Evolutionary conservation across 169 alveolate genomes (phyloP).

Genomic region (Eimeria tenella): DNA sequence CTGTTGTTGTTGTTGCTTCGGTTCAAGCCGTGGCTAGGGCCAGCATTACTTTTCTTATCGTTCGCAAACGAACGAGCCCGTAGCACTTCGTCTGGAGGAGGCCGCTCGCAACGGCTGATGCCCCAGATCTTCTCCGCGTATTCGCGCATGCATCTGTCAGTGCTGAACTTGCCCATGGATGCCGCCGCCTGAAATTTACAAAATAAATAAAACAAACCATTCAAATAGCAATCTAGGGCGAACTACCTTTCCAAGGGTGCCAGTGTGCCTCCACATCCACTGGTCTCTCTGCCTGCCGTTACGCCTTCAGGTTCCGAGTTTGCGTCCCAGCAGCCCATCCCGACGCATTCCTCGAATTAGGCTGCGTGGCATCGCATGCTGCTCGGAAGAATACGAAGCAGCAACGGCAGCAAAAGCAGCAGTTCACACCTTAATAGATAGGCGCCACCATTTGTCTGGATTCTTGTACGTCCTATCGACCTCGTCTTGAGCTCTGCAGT

Average conservation of each 20-base stretch:
- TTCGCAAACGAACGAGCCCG: constrained; percentile 68
- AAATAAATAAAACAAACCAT: too few species aligned
- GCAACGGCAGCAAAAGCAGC: too few species aligned
- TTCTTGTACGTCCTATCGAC: constrained; percentile 92
- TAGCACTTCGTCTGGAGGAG: constrained; percentile 64
- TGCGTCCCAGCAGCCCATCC: too few species aligned
- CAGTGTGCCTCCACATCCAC: too few species aligned
- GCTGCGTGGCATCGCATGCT: neutral
- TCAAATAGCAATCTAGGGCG: too few species aligned
- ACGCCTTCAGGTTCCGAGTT: too few species aligned
- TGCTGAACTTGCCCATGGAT: constrained; percentile 93
- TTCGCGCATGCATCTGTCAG: constrained; percentile 93
- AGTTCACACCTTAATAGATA: constrained; percentile 83
- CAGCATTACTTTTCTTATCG: constrained; percentile 15
- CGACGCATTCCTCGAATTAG: neutral
- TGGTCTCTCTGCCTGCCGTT: too few species aligned
- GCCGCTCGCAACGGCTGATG: constrained; percentile 60
- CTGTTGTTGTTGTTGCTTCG: neutral
- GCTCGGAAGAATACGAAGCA: neutral
- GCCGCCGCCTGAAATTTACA: constrained; percentile 85
- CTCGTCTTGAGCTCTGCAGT: constrained; percentile 90
- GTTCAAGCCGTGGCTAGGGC: neutral
- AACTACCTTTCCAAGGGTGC: too few species aligned
- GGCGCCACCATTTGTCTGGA: constrained; percentile 88
- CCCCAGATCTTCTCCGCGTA: constrained; percentile 90